Evolutionary conservation across 23 red algal species (phyloP), one percentile per base, ranked within the genome.

Genomic region (Gracilaria gracilis): DNA sequence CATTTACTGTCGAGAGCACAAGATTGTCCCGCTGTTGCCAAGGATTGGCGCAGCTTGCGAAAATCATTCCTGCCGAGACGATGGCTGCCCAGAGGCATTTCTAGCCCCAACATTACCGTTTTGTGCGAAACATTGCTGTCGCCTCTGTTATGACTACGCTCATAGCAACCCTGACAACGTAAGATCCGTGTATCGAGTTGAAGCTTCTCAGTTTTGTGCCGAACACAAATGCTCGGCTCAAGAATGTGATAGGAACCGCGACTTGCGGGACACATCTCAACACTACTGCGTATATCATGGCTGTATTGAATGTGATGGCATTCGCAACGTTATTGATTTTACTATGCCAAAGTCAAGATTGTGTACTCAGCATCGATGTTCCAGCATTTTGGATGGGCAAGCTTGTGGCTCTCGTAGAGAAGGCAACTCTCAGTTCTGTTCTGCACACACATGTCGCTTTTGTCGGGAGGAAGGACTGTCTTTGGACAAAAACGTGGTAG

Each of bases 191-290:
- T 54, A 82, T 40, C 79, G 79, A 62, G 54, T 62, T 28, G 79
- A 7, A 64, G 37, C 21, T 40, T 82, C 50, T 64, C 79, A 44
- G 17, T 82, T 55, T 9, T 82, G 79, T 64, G 31, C 19, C 12
- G 79, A 65, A 40, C 79, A 82, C 33, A 82, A 82, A 37, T 82
- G 79, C 58, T 62, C 79, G 16, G 54, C 64, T 23, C 79, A 40
- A 23, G 58, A 25, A n/a, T 82, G 79, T 65, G 17, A 25, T 15
- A 20, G 36, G 0, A 62, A 31, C 34, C 53, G 79, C 0, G 58
- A 62, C 23, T 27, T 40, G 27, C 33, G 54, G 9, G 23, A 34
- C 19, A 13, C 6, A 8, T 19, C 12, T 16, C 79, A 81, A 81
- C 27, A 16, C 4, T 82, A 62, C 28, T 82, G 79, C 37, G 9